phyloP scores from a whole-genome alignment of 179 eudicot genomes.

The Gypsophila paniculata region DNA sequence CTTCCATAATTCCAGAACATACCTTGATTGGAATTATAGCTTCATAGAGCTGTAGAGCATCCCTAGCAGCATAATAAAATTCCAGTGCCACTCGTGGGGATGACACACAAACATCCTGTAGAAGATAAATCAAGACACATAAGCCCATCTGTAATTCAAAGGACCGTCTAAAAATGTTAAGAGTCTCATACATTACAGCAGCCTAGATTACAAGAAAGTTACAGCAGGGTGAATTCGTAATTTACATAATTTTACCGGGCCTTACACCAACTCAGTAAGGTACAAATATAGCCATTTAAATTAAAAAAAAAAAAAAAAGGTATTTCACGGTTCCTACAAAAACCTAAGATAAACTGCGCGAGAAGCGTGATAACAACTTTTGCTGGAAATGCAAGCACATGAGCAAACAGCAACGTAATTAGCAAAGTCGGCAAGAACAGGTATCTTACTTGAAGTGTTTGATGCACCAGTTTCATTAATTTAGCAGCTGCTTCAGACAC shows the following conservation, averaged over 20 bases:
- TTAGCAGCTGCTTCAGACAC: constrained; percentile 84
- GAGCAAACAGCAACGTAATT: not conserved
- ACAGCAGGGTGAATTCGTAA: not conserved
- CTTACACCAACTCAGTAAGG: not conserved
- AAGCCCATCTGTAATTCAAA: not conserved
- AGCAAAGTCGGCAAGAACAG: constrained; percentile 2
- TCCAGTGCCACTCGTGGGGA: constrained; percentile 80
- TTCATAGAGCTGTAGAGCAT: constrained; percentile 79
- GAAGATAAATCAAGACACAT: constrained; percentile 14
- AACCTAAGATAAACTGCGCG: not conserved
- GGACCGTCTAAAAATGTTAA: not conserved
- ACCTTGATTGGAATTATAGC: constrained; percentile 90
- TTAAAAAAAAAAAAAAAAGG: not conserved
- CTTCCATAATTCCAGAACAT: constrained; percentile 17
- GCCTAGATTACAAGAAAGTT: not conserved
- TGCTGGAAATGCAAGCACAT: not conserved
- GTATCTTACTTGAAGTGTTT: constrained; percentile 63
- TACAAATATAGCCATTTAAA: constrained; percentile 1
- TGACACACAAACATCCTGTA: constrained; percentile 91
- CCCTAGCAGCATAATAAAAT: constrained; percentile 89
- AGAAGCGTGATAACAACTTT: not conserved
- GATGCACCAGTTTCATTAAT: constrained; percentile 81
- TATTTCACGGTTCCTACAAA: not conserved
- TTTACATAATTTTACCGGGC: not conserved
- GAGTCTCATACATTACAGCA: not conserved